Evolutionary conservation across 768 basidiomycete species (phyloP), one percentile per base, ranked within the genome.

Genomic region (Suillus placidus): DNA sequence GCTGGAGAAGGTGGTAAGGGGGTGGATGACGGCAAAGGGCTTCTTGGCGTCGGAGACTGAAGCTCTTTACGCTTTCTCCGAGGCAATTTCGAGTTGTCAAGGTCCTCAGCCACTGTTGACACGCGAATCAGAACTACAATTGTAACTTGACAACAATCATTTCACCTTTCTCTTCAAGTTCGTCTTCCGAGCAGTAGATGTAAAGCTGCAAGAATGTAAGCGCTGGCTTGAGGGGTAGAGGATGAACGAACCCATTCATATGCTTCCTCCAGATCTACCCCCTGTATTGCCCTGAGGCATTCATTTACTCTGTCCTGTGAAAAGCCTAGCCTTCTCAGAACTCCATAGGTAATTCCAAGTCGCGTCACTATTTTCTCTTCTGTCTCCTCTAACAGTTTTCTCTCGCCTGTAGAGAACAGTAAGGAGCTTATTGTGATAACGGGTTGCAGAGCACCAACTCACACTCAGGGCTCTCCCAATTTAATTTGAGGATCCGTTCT

Each of bases 211-310:
- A 14, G 7, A 20, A 35, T 47, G n/a, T 74, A 52, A 70, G 68
- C 10, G 52, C 38, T 61, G 40, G 34, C 32, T 58, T 26, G 54
- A 62, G 30, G 38, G 63, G 4, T 2, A 18, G 32, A 60, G 60
- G 30, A 34, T 23, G 40, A 23, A 75, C 87, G 64, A 69, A 97
- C 94, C 97, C 97, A 98, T 73, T 95, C 91, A 62, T 92, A 84
- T 12, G 93, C 94, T 61, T 94, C 91, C 18, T 98, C 96, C n/a
- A 94, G 79, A 32, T 93, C 92, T 38, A 90, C 78, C 14, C 89
- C 85, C 34, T 80, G 76, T 34, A 94, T 86, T 7, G 82, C 76
- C 60, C 80, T 77, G 54, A 99, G 76, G 74, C 94, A 97, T 70
- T 91, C 84, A 58, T 86, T 82, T 7, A 94, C 89, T 61, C 85